Conservation (phyloP, 129 eudicot species). For the Sambucus nigra region DNA sequence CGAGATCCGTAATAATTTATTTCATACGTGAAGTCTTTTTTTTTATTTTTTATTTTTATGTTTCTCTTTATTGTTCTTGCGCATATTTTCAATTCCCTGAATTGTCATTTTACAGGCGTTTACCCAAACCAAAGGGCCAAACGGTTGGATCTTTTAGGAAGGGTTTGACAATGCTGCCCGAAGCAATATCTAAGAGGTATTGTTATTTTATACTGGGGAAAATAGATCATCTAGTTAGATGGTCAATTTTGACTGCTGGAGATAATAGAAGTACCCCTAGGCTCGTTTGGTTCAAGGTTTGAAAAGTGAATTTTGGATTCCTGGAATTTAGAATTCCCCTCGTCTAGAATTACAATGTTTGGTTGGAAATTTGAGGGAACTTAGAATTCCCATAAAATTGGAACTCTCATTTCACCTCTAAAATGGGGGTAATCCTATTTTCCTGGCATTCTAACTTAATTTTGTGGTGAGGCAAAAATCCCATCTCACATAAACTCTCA, state of each 20-base stretch:
- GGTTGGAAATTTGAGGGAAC: not conserved
- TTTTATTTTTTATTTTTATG: not conserved
- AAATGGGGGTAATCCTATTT: no score
- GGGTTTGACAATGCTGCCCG: conserved; percentile 73
- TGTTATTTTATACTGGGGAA: not conserved
- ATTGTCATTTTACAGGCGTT: conserved; percentile 47
- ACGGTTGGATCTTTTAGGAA: conserved; percentile 92
- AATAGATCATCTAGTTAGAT: not conserved
- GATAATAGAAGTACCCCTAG: no score
- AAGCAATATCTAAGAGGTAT: conserved; percentile 70
- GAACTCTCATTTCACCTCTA: no score
- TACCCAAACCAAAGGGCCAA: conserved; percentile 91
- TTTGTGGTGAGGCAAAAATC: no score
- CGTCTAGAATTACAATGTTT: not conserved
- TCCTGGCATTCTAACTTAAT: no score
- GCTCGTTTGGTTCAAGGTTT: no score
- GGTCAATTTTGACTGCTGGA: not conserved
- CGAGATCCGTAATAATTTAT: conserved; percentile 75
- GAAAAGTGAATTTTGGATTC: no score
- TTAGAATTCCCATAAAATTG: no score
- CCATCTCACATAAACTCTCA: no score
- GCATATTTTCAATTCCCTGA: not conserved
- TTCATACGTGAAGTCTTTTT: conserved; percentile 8
- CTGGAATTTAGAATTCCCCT: no score
- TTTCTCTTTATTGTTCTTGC: not conserved